phyloP scores from a whole-genome alignment of 805 yeast species.

The Candida suzukii region DNA sequence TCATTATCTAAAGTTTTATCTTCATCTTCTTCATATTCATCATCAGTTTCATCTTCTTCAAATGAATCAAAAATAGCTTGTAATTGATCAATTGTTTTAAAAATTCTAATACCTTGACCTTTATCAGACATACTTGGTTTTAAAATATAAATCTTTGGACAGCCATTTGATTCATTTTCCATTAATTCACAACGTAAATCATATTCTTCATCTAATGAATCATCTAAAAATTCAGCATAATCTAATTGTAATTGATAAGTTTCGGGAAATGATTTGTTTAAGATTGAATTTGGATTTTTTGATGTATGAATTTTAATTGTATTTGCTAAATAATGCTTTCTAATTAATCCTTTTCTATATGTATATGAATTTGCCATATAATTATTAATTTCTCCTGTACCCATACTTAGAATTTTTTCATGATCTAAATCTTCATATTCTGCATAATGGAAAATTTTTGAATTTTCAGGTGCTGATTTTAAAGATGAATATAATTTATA shows the following conservation, averaged over 20 bases:
- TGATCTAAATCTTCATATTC: conserved; percentile 87
- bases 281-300: conserved; percentile 64
- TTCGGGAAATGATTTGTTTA: conserved; percentile 60
- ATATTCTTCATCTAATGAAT: conserved; percentile 85
- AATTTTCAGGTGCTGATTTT: conserved; percentile 5
- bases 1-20: conserved; percentile 15
- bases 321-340: conserved; percentile 85
- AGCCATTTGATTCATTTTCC: conserved; percentile 27
- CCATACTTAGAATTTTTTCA: conserved; percentile 41
- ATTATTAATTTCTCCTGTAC: conserved; percentile 24
- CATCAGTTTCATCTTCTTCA: conserved; percentile 65
- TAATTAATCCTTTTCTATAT: conserved; percentile 82
- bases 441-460: conserved; percentile 64
- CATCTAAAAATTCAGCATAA: conserved; percentile 94
- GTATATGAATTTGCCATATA: conserved; percentile 76
- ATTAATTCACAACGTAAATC: conserved; percentile 79
- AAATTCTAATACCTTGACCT: conserved; percentile 90
- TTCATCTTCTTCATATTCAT: conserved; percentile 45
- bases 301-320: conserved; percentile 69
- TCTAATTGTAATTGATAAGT: conserved; percentile 81
- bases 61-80: conserved; percentile 80
- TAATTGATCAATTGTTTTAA: conserved; percentile 69
- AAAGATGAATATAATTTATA: conserved; percentile 6
- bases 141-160: conserved; percentile 65
- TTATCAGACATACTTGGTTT: conserved; percentile 97